Evolutionary conservation across 352 stramenopile genomes (phyloP), one percentile per base, ranked within the genome.

Genomic region (Phytophthora crassamura): DNA sequence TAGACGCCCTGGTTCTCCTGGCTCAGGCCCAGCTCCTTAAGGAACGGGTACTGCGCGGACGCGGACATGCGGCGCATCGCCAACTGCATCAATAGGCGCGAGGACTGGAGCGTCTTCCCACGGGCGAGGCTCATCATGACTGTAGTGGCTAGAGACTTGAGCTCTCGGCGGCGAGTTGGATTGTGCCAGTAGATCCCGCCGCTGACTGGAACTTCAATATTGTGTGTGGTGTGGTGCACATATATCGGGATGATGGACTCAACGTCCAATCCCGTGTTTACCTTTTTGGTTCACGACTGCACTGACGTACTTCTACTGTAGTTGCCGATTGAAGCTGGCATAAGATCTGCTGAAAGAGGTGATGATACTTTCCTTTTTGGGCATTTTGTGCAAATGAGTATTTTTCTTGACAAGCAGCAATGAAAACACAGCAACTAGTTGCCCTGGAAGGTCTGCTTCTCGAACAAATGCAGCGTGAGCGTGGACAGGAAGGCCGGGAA

Each of bases 401-500:
- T 50, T 28, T 30, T 30, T 30, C 25, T 30, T 30, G 22, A 25
- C 22, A 25, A 5, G 3, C 4, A 6, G 6, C 25, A 28, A 28
- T 4, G n/a, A 1, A 25, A 25, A 1, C 3, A 25, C 22, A 25
- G 22, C 33, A 35, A 32, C 33, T 77, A 88, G 65, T 80, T 80
- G 46, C 86, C 83, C 51, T 95, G 87, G 59, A 96, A 96, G 0
- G 91, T 97, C 64, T 95, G 85, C 62, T 94, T 94, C 72, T 96
- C 89, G 53, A 97, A 97, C 18, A 97, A 72, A 72, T 94, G 77
- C 43, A 97, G 72, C 34, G 89, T 96, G 16, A 97, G 71, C n/a
- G 79, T 94, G 25, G 84, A 84, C 57, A 97, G 67, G 68, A 97
- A 97, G 11, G 88, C 89, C 14, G 91, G 91, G 56, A 97, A 93